Base-by-base conservation (phyloP, 345 rosid species). In the Acer yangbiense region DNA sequence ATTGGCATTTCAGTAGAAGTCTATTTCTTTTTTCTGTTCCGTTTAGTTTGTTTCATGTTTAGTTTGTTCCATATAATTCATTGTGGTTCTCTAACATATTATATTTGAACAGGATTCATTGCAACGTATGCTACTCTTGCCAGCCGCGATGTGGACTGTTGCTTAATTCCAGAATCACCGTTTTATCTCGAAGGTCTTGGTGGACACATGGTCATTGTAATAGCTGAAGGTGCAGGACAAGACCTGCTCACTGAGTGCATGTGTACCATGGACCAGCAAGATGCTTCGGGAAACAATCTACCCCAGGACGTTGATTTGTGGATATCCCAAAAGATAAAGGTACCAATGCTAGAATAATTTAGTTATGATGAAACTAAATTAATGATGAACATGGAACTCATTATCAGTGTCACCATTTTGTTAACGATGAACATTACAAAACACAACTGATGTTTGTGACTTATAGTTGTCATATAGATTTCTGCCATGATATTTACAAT, bases 181-280 rank as follows among this genome's bases (percentile, higher is more conserved):
- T 90, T 90, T 77, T 88, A 86, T 85, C 89, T 90, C 10, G 92
- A 90, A 79, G 94, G 94, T 10, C 72, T 78, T 0, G 87, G 27
- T 25, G 2, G 27, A 25, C 27, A 25, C 27, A 25, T 25, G 27
- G 92, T 86, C 50, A 79, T 84, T 76, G 90, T 88, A 21, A 86
- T 88, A n/a, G 92, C 90, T 35, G 92, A 90, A 84, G 92, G 94
- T 10, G 94, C 92, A 8, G 92, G 94, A 35, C 94, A 88, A 69
- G 94, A 90, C 71, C 86, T 87, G 74, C 86, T 87, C 57, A 71
- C 86, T 2, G 83, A 78, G 63, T 68, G 78, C 39, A 71, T 68
- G 68, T 60, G 46, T 1, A 13, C 80, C 35, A 70, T 6, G 77
- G 71, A 68, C 43, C 65, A 80, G 71, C 78, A 81, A 65, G 90